These are phyloP conservation scores for Lepidium africanum DNA, from an alignment of 345 rosid species.

Conservation along the genomic window DNA sequence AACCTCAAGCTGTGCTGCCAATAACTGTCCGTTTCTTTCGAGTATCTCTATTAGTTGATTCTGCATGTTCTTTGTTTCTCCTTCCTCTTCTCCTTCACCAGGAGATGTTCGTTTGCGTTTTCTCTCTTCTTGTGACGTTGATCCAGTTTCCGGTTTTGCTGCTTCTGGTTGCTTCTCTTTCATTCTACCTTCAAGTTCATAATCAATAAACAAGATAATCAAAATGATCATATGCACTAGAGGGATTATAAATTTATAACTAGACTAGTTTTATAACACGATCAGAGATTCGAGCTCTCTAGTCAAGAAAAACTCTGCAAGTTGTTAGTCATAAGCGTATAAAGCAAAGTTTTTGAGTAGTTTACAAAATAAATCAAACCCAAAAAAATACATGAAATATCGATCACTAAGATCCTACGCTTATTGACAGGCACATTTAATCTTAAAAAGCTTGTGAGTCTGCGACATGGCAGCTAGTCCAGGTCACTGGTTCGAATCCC, in stretches of 20 bases:
- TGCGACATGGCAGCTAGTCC: neutral
- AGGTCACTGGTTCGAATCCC: neutral
- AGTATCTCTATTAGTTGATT: conserved; percentile 49
- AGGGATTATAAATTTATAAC: neutral
- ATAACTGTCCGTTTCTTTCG: conserved; percentile 68
- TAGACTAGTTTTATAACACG: neutral
- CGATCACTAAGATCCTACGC: neutral
- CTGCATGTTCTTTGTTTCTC: conserved; percentile 37
- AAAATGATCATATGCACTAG: neutral
- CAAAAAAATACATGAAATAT: neutral
- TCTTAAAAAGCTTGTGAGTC: neutral
- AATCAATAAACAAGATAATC: neutral
- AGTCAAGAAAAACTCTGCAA: neutral
- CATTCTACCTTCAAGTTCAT: conserved; percentile 35
- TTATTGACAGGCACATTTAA: neutral
- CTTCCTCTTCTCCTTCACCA: conserved; percentile 15
- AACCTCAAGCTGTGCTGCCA: conserved; percentile 75
- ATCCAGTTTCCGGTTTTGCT: conserved; percentile 43
- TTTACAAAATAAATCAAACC: neutral
- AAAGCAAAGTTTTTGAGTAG: neutral
- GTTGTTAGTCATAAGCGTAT: neutral
- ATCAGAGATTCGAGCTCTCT: neutral
- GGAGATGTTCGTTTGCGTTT: conserved; percentile 52
- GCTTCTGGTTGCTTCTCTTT: conserved; percentile 42
- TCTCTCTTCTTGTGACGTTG: conserved; percentile 52